Conservation (phyloP, 257 asterid species). For the Penstemon newberryi region DNA sequence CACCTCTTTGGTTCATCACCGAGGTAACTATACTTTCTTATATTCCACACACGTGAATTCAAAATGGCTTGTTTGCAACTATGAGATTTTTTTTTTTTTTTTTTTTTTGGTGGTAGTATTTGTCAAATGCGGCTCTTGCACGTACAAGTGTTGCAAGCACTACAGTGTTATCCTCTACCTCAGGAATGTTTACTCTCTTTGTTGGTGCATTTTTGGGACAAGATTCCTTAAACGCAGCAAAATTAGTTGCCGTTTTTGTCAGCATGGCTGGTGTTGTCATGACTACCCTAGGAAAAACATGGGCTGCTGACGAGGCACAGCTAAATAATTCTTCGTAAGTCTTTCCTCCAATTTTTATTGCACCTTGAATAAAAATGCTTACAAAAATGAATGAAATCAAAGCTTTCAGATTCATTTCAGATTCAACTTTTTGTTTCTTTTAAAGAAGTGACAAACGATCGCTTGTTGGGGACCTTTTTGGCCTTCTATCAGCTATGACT, state of each 20-base stretch:
- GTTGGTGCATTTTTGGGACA: conserved; percentile 90
- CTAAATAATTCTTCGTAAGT: conserved; percentile 66
- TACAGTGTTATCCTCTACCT: conserved; percentile 92
- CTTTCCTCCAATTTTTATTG: conserved; percentile 16
- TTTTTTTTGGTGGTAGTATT: conserved; percentile 56
- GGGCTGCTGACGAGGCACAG: conserved; percentile 88
- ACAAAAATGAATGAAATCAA: conserved; percentile 6
- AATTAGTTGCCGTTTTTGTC: conserved; percentile 85
- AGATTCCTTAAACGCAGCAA: conserved; percentile 75
- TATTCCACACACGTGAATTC: neutral
- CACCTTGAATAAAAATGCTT: conserved; percentile 8
- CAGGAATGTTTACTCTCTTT: conserved; percentile 94
- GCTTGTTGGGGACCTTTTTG: conserved; percentile 89
- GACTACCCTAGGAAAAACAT: conserved; percentile 95
- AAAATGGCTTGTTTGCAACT: neutral
- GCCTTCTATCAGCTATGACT: conserved; percentile 84
- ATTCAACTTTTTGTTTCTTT: conserved; percentile 66
- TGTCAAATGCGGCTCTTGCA: conserved; percentile 95
- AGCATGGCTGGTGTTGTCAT: conserved; percentile 91
- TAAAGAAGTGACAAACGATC: conserved; percentile 75
- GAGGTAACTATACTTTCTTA: conserved; percentile 51
- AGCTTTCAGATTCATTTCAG: conserved; percentile 17
- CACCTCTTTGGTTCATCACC: conserved; percentile 96
- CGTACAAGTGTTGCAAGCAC: conserved; percentile 99
- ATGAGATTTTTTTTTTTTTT: neutral